Evolutionary conservation across 2,329 filamentous ascomycete genomes (phyloP).

Genomic region (Colletotrichum lupini): DNA sequence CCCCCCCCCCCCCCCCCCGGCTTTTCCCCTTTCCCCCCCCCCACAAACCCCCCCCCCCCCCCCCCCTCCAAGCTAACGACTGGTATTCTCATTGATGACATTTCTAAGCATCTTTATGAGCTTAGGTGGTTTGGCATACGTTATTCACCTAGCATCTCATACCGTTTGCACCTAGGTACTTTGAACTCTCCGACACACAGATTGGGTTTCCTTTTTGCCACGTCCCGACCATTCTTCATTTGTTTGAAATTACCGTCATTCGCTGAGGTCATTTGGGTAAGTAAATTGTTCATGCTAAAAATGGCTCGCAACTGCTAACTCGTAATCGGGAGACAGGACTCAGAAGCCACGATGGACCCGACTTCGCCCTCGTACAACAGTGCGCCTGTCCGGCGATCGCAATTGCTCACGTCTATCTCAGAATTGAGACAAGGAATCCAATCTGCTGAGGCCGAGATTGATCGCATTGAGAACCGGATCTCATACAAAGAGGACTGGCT

Average conservation of each 20-base stretch:
- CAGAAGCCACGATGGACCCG: neutral
- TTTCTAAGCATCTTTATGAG: neutral
- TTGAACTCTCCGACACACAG: neutral
- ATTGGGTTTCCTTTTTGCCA: neutral
- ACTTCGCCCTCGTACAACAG: neutral
- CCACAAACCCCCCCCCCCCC: too few species aligned
- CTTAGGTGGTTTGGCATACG: neutral
- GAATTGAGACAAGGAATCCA: neutral
- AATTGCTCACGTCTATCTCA: conserved; percentile 5
- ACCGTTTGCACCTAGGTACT: neutral
- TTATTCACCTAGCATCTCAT: neutral
- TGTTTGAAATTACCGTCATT: neutral
- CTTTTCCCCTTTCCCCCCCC: too few species aligned
- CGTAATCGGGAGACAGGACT: neutral
- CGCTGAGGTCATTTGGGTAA: neutral
- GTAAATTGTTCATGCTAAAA: neutral
- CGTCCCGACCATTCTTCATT: neutral
- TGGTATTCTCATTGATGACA: neutral
- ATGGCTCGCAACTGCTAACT: neutral
- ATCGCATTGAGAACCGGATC: conserved; percentile 5
- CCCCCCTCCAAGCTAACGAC: neutral
- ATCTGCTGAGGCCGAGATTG: conserved; percentile 4
- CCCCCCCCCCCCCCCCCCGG: too few species aligned
- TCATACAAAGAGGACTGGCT: conserved; percentile 28
- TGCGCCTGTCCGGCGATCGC: neutral